These are phyloP conservation scores for Cadophora gregata DNA, from an alignment of 2,329 filamentous ascomycete genomes.

Conservation along the genomic window DNA sequence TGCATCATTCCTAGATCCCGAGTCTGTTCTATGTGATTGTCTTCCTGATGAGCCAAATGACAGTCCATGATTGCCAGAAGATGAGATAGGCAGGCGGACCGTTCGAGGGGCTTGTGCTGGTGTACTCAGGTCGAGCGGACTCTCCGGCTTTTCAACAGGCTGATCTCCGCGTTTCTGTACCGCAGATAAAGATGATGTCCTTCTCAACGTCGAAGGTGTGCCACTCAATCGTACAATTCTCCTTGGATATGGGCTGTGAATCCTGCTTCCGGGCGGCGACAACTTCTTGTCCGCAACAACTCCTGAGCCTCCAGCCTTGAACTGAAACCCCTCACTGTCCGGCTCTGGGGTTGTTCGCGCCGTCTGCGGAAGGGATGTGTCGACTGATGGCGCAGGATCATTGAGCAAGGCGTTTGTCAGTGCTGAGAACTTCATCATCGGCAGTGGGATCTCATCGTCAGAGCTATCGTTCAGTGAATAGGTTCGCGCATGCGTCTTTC, in stretches of 20 bases:
- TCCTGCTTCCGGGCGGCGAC: conserved; percentile 25
- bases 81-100: conserved; percentile 40
- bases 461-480: conserved; percentile 79
- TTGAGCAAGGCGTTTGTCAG: conserved; percentile 85
- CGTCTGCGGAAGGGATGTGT: conserved; percentile 33
- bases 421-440: conserved; percentile 86
- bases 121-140: conserved; percentile 42
- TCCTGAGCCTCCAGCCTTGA: conserved; percentile 32
- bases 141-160: conserved; percentile 35
- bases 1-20: conserved; percentile 33
- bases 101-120: conserved; percentile 42
- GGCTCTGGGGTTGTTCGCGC: conserved; percentile 32
- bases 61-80: conserved; percentile 36
- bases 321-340: conserved; percentile 24
- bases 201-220: conserved; percentile 41
- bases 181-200: conserved; percentile 40
- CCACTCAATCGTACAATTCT: conserved; percentile 44
- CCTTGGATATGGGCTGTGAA: conserved; percentile 40
- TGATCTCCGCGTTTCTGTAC: conserved; percentile 34
- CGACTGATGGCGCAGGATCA: conserved; percentile 53
- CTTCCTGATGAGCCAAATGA: conserved; percentile 41
- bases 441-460: conserved; percentile 89
- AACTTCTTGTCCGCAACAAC: conserved; percentile 16
- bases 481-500: conserved; percentile 48
- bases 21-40: conserved; percentile 36